Evolutionary conservation across 805 yeast species (phyloP).

Genomic region (Yamadazyma kitorensis): DNA sequence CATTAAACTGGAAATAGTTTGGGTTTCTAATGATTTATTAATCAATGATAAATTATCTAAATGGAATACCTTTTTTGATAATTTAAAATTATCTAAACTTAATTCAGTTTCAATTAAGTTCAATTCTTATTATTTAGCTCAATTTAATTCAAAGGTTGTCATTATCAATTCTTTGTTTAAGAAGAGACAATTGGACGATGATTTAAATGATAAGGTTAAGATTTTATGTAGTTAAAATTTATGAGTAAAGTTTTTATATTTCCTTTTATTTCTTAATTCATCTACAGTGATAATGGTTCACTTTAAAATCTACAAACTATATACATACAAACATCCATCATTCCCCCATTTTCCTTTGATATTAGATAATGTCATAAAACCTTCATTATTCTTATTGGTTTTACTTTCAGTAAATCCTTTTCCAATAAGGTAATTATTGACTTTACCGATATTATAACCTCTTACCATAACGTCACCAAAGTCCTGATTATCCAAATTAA

Average conservation of each 20-base stretch:
- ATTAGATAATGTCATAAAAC: constrained; percentile 44
- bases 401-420: constrained; percentile 12
- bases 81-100: constrained; percentile 22
- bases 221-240: constrained; percentile 10
- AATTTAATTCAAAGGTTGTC: constrained; percentile 28
- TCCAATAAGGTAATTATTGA: constrained; percentile 18
- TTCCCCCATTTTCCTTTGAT: constrained; percentile 60
- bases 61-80: constrained; percentile 27
- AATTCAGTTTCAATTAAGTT: constrained; percentile 24
- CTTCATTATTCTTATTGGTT: constrained; percentile 21
- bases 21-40: constrained; percentile 22
- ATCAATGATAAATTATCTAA: constrained; percentile 22
- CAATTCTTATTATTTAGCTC: constrained; percentile 25
- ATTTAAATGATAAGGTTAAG: constrained; percentile 9
- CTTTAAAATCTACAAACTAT: constrained; percentile 6
- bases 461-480: constrained; percentile 55
- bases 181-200: constrained; percentile 13
- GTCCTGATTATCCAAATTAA: constrained; percentile 30
- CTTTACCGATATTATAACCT: constrained; percentile 66
- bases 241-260: not conserved
- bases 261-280: constrained; percentile 1
- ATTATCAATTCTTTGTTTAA: constrained; percentile 15
- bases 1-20: constrained; percentile 19
- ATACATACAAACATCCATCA: constrained; percentile 69
- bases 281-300: constrained; percentile 1